phyloP scores from a whole-genome alignment of 2,329 filamentous ascomycete species.

The Berkeleyomyces basicola region DNA sequence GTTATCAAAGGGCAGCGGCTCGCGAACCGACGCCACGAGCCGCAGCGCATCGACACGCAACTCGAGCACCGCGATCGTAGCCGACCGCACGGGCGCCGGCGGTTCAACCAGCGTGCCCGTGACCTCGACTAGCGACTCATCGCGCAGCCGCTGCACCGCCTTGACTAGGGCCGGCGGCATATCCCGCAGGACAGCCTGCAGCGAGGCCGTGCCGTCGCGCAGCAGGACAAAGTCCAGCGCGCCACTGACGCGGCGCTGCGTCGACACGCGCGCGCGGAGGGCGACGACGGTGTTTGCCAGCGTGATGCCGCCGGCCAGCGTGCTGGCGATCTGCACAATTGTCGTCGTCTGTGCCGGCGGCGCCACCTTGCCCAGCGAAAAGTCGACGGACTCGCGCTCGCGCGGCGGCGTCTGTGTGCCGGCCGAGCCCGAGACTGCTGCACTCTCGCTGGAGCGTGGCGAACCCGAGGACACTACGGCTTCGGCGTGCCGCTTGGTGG shows the following conservation, averaged over 20 bases:
- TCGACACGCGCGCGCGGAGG: slow-evolving; percentile 42
- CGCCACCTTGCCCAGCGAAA: not conserved
- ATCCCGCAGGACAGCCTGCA: slow-evolving; percentile 57
- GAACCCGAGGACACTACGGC: not conserved
- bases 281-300: slow-evolving; percentile 21
- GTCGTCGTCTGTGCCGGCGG: slow-evolving; percentile 24
- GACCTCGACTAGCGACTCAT: slow-evolving; percentile 64
- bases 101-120: slow-evolving; percentile 57
- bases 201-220: slow-evolving; percentile 64
- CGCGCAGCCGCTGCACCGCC: slow-evolving; percentile 69
- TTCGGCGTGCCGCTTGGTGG: not conserved
- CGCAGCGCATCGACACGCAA: slow-evolving; percentile 45
- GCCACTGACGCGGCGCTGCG: slow-evolving; percentile 64
- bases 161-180: slow-evolving; percentile 50
- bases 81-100: slow-evolving; percentile 57
- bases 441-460: not conserved
- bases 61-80: slow-evolving; percentile 60
- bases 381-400: not conserved
- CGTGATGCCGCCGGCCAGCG: slow-evolving; percentile 20
- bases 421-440: not conserved
- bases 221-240: slow-evolving; percentile 75
- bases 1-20: slow-evolving; percentile 31
- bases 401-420: not conserved
- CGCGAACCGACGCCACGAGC: slow-evolving; percentile 33
- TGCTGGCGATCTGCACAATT: slow-evolving; percentile 22